Evolutionary conservation across 2,329 filamentous ascomycete species (phyloP), one percentile per base, ranked within the genome.

Genomic region (Aspergillus fischeri): DNA sequence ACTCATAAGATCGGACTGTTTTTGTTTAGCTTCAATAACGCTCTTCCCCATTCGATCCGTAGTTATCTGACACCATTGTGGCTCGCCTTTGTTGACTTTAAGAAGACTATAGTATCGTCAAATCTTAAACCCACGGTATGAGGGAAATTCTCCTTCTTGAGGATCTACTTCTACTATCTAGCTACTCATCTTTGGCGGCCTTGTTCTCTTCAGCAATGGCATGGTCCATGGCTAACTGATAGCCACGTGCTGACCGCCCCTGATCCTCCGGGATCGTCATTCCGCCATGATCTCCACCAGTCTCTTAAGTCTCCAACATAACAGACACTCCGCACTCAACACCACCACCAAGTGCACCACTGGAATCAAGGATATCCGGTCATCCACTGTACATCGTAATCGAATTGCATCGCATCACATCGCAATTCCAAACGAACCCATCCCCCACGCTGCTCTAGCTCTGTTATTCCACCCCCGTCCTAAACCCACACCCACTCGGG

Each of bases 171-270:
- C 4, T 17, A 38, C 14, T n/a, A 3, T 17, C 4, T 35, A 35
- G 32, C 32, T 38, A 7, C 32, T 38, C 32, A 38, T 17, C 32
- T 17, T 17, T 38, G 32, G 14, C 17, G 14, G 14, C 32, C 14
- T 4, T 35, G 32, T 35, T 35, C 32, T 35, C 14, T 14, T 6
- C 29, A 14, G 29, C 11, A 35, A 11, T 24, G 21, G 21, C 9
- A 25, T 24, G 24, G 24, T 21, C 21, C 21, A 47, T 3, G n/a
- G 41, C 41, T 3, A n/a, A n/a, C 41, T 9, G 8, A 21, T 24
- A 49, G 25, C 53, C 54, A 56, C 54, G 54, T 56, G 54, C 54
- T 21, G 4, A 41, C 53, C 38, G 45, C 53, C 53, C 49, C 54
- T 50, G 8, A n/a, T 51, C 51, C 53, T 51, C 53, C 54, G 35